Evolutionary conservation across 2,329 filamentous ascomycete genomes (phyloP).

Genomic region (Triangularia verruculosa): DNA sequence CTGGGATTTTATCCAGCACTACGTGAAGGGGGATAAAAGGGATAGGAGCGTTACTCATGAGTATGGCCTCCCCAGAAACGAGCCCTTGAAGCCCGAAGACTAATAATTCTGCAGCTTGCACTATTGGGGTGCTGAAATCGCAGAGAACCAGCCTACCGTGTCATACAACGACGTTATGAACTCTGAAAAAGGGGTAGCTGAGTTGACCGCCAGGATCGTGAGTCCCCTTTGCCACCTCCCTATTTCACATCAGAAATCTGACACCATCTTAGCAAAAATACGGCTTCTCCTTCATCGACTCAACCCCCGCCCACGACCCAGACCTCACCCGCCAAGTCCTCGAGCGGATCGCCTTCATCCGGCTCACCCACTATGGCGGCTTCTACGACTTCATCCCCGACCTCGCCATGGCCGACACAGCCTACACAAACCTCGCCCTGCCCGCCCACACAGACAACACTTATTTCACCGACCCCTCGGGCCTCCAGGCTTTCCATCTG

Average conservation of each 20-base stretch:
- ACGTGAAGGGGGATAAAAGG: constrained; percentile 38
- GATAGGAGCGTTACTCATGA: constrained; percentile 24
- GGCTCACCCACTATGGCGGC: constrained; percentile 84
- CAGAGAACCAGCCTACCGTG: constrained; percentile 54
- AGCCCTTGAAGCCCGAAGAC: too few relatives aligned
- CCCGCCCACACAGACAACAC: constrained; percentile 90
- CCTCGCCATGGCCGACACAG: constrained; percentile 81
- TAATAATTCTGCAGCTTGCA: constrained; percentile 17
- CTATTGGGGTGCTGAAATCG: constrained; percentile 36
- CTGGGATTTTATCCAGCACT: constrained; percentile 58
- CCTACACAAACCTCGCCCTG: constrained; percentile 83
- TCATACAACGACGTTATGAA: constrained; percentile 59
- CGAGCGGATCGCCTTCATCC: constrained; percentile 79
- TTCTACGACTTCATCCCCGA: constrained; percentile 83
- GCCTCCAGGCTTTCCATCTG: constrained; percentile 89
- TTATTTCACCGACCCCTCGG: constrained; percentile 90
- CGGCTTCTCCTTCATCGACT: constrained; percentile 76
- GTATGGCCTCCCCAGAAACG: neutral
- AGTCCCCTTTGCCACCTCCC: neutral
- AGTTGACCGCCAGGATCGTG: constrained; percentile 60
- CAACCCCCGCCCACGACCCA: constrained; percentile 62
- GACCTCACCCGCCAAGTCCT: constrained; percentile 72
- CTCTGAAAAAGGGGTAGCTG: constrained; percentile 49
- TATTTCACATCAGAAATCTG: constrained; percentile 42
- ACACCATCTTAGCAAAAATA: constrained; percentile 38